phyloP scores from a whole-genome alignment of 495 filamentous ascomycete species.

The Neurospora sp. region DNA sequence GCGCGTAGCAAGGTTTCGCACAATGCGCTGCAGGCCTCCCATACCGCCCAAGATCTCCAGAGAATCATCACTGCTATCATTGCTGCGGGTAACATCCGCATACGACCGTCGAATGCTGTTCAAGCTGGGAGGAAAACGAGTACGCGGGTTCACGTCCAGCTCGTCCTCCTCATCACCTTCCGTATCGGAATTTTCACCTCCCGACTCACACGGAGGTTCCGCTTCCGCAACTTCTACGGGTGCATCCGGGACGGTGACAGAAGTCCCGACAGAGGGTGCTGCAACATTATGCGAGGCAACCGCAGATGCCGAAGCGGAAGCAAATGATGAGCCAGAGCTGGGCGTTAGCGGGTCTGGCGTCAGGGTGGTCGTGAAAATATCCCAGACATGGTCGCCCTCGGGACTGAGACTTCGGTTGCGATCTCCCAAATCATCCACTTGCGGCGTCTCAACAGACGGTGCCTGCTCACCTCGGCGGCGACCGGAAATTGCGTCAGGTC shows the following conservation, averaged over 20 bases:
- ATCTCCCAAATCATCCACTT: conserved; percentile 69
- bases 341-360: conserved; percentile 71
- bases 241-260: conserved; percentile 24
- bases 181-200: conserved; percentile 19
- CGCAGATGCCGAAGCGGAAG: conserved; percentile 48
- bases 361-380: conserved; percentile 68
- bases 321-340: conserved; percentile 72
- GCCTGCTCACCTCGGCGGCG: background rate
- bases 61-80: conserved; percentile 19
- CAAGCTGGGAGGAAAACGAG: conserved; percentile 11
- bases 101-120: conserved; percentile 19
- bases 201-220: conserved; percentile 30
- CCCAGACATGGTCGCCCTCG: conserved; percentile 62
- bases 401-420: conserved; percentile 74
- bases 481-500: background rate
- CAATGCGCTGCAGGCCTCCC: conserved; percentile 55
- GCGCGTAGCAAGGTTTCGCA: conserved; percentile 53
- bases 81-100: conserved; percentile 22
- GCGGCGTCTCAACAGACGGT: background rate
- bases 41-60: conserved; percentile 34
- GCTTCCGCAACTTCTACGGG: conserved; percentile 16
- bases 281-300: conserved; percentile 24
- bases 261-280: conserved; percentile 23
- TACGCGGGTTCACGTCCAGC: conserved; percentile 16
- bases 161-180: conserved; percentile 29